Evolutionary conservation across 768 basidiomycete species (phyloP).

Genomic region (Boletus tylopilopsis): DNA sequence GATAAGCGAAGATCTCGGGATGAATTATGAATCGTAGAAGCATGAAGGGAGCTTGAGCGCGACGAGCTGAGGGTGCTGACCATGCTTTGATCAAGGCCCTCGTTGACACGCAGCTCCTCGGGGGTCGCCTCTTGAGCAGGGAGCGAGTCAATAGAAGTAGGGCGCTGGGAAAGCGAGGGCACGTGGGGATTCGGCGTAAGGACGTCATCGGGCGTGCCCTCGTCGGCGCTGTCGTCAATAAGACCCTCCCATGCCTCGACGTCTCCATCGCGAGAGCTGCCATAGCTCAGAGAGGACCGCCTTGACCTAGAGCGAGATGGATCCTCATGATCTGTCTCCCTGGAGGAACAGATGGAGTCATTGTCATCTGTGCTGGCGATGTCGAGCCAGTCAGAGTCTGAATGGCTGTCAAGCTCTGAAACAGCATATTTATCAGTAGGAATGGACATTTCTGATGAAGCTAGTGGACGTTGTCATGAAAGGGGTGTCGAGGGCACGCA

Average conservation of each 20-base stretch:
- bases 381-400: slow-evolving; percentile 85
- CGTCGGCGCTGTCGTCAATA: slow-evolving; percentile 59
- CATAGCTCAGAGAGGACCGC: slow-evolving; percentile 64
- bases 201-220: slow-evolving; percentile 31
- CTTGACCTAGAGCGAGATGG: slow-evolving; percentile 54
- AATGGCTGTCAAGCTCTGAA: slow-evolving; percentile 63
- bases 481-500: slow-evolving; percentile 26
- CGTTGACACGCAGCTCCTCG: slow-evolving; percentile 69
- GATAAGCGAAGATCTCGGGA: slow-evolving; percentile 74
- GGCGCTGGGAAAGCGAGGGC: slow-evolving; percentile 15
- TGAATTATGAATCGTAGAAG: slow-evolving; percentile 54
- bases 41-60: slow-evolving; percentile 57
- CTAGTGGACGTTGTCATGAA: slow-evolving; percentile 25
- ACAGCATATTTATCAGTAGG: slow-evolving; percentile 40
- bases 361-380: slow-evolving; percentile 67
- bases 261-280: slow-evolving; percentile 65
- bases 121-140: slow-evolving; percentile 34
- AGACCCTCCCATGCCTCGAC: slow-evolving; percentile 79
- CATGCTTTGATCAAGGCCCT: slow-evolving; percentile 79
- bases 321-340: slow-evolving; percentile 61
- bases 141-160: slow-evolving; percentile 26
- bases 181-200: slow-evolving; percentile 21
- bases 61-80: slow-evolving; percentile 75
- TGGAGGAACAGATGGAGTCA: slow-evolving; percentile 56
- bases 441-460: slow-evolving; percentile 28